Evolutionary conservation across 2,329 filamentous ascomycete genomes (phyloP), one percentile per base, ranked within the genome.

Genomic region (Rutstroemia sp.): DNA sequence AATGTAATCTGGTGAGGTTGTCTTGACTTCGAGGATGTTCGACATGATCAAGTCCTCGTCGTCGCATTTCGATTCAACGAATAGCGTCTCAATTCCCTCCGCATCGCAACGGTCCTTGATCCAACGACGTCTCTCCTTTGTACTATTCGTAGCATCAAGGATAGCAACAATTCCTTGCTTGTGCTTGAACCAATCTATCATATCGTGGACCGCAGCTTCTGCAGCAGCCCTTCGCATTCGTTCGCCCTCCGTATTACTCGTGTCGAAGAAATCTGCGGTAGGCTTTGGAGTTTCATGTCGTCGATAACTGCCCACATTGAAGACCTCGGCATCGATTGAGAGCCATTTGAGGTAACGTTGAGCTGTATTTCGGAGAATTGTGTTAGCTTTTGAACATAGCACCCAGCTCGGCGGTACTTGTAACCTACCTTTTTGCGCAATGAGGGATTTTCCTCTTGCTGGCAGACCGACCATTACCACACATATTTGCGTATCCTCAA

Each of bases 391-490:
- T 19, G 25, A 9, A 18, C 14, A 23, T 8, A 23, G 21, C 18
- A 16, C 19, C 21, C 49, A 47, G 34, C 5, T 7, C 10, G 18
- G 27, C 7, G 27, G 27, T 2, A 2, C 27, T 30, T 12, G 16
- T 37, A 27, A 48, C 60, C n/a, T 65, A 94, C 92, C 91, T 82
- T 96, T 96, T 69, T 95, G 91, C 65, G 94, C 92, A 71, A 99
- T 97, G 72, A 96, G 84, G 76, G 90, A 96, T 81, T 99, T 99
- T 69, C 94, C 94, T 65, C 94, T 81, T 60, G 94, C 94, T 55
- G 94, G 94, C 70, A 99, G 79, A 64, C 94, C 94, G 59, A 99
- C 94, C 94, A 99, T 97, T 67, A 99, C 91, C 62, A 99, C 92
- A 73, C 92, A 97, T 76, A 99, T 95, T 72, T 89, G 90, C 59